A percentile compares a stretch with the other conserved stretches of the same genome.
These are phyloP conservation scores for Fusarium acutatum DNA, from an alignment of 2,329 filamentous ascomycete genomes.

Conservation along the genomic window DNA sequence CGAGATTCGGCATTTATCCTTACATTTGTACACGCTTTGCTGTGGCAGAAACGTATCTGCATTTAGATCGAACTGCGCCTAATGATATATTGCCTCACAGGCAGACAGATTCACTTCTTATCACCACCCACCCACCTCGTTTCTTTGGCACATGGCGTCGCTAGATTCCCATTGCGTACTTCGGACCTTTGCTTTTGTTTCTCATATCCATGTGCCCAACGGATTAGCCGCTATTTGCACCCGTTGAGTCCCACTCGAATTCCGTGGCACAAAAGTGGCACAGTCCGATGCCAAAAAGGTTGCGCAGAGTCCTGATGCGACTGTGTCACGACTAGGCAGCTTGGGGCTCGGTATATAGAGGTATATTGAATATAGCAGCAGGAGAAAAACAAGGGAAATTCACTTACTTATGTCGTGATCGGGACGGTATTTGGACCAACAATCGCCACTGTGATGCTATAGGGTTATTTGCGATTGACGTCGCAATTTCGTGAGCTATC, in stretches of 20 bases:
- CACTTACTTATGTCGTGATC: neutral
- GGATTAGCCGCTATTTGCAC: constrained; percentile 27
- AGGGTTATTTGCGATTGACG: constrained; percentile 18
- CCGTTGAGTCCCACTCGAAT: constrained; percentile 32
- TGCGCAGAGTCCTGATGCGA: constrained; percentile 6
- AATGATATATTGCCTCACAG: constrained; percentile 4
- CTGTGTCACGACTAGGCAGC: neutral
- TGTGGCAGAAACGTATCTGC: neutral
- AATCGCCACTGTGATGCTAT: neutral
- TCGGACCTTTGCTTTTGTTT: neutral
- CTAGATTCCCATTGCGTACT: constrained; percentile 30
- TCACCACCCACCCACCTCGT: constrained; percentile 18
- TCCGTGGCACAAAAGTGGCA: constrained; percentile 30
- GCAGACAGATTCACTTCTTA: constrained; percentile 19
- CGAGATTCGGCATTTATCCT: constrained; percentile 20
- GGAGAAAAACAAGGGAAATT: neutral
- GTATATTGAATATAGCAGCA: neutral
- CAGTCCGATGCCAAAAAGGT: constrained; percentile 23
- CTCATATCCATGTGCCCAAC: constrained; percentile 18
- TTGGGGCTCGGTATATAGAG: neutral
- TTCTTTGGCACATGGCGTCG: constrained; percentile 37
- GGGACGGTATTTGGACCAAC: neutral
- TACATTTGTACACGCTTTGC: neutral
- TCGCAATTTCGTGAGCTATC: constrained; percentile 11
- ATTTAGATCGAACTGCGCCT: constrained; percentile 11